These are phyloP conservation scores for Cryphonectria japonica DNA, from an alignment of 2,329 filamentous ascomycete species.

Conservation along the genomic window DNA sequence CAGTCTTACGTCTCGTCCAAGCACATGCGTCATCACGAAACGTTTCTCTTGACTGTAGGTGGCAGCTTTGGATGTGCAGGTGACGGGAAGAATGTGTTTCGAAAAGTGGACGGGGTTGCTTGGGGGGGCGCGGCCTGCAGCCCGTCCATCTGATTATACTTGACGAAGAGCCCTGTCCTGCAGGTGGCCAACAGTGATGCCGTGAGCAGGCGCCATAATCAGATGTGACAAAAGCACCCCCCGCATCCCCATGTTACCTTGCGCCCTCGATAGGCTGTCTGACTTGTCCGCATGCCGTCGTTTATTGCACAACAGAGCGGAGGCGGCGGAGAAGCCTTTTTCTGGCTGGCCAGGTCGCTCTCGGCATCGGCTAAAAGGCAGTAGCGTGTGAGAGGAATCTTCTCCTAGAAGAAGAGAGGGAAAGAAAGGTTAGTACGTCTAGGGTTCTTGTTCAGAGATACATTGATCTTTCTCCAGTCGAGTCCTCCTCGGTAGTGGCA, in stretches of 20 bases:
- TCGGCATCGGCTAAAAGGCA: neutral
- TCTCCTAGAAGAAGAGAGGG: too few relatives aligned
- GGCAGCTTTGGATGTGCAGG: neutral
- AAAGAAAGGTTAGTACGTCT: neutral
- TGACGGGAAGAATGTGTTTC: neutral
- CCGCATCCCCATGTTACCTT: neutral
- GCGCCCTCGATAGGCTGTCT: conserved; percentile 20
- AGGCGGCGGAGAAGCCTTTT: neutral
- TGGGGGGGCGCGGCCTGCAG: neutral
- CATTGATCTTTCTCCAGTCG: neutral
- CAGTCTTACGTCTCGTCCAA: conserved; percentile 14
- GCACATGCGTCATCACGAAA: neutral
- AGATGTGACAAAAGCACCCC: conserved; percentile 18
- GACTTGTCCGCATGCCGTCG: neutral
- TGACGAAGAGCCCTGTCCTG: conserved; percentile 1
- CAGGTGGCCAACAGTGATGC: conserved; percentile 7
- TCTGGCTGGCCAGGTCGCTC: neutral
- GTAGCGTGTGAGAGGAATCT: neutral
- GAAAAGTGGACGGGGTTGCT: neutral
- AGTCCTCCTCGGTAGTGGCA: neutral
- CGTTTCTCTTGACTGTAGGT: neutral
- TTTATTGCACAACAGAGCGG: neutral
- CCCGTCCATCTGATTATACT: conserved; percentile 5
- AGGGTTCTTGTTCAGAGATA: neutral
- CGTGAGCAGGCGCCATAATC: conserved; percentile 7